These are phyloP conservation scores for Ceratobasidium papillatum DNA, from an alignment of 1,284 basidiomycete genomes.

Conservation along the genomic window DNA sequence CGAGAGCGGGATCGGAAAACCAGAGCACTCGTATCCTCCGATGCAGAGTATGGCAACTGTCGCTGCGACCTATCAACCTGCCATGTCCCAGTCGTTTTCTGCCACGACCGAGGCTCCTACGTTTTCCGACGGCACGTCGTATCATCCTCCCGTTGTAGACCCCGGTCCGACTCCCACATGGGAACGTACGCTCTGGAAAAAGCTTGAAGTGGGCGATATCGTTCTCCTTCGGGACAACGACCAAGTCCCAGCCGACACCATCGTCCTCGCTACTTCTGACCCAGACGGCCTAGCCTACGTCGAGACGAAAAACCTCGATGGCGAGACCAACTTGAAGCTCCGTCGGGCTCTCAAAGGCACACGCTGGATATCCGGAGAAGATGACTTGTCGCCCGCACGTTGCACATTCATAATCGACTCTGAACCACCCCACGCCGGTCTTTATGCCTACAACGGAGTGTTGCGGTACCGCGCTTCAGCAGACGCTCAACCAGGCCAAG, in stretches of 20 bases:
- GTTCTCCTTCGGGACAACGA: conserved; percentile 92
- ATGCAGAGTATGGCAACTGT: conserved; percentile 37
- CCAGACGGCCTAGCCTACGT: conserved; percentile 84
- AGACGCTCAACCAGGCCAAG: conserved; percentile 48
- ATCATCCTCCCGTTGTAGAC: conserved; percentile 7
- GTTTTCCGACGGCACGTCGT: conserved; percentile 42
- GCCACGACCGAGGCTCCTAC: conserved; percentile 43
- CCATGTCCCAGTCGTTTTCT: conserved; percentile 42
- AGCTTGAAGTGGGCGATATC: conserved; percentile 96
- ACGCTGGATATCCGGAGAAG: conserved; percentile 79
- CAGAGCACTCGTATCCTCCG: conserved; percentile 51
- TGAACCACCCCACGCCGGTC: conserved; percentile 91
- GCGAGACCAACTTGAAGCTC: conserved; percentile 95
- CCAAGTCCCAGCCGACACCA: conserved; percentile 93
- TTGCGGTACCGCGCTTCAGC: conserved; percentile 68
- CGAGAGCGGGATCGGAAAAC: conserved; percentile 25
- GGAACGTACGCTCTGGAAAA: conserved; percentile 98
- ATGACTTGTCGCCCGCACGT: conserved; percentile 83
- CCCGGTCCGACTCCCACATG: conserved; percentile 58
- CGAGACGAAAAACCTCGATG: conserved; percentile 96
- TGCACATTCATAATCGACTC: conserved; percentile 85
- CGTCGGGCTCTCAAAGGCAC: conserved; percentile 83
- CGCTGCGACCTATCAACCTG: background rate
- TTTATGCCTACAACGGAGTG: conserved; percentile 91
- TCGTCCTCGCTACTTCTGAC: conserved; percentile 89